phyloP scores from a whole-genome alignment of 1,284 basidiomycete species.

The Boletellus deceptivus region DNA sequence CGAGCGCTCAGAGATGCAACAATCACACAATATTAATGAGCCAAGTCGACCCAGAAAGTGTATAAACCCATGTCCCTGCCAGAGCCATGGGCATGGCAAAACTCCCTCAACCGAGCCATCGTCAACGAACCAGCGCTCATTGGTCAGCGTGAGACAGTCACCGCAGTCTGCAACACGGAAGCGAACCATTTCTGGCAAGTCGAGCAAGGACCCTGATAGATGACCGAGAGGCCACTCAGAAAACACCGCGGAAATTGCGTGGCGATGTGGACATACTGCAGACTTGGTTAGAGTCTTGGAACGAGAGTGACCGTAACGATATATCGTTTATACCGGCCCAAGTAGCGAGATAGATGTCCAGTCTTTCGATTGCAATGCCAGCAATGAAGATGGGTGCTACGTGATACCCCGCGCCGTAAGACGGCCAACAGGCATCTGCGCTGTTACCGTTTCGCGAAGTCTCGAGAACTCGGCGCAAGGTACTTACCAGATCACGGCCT shows the following conservation, averaged over 20 bases:
- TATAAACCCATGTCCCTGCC: constrained; percentile 79
- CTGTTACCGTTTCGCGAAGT: constrained; percentile 48
- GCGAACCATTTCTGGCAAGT: constrained; percentile 80
- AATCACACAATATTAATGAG: not conserved
- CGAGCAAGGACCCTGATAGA: constrained; percentile 75
- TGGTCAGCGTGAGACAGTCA: constrained; percentile 35
- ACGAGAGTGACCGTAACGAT: constrained; percentile 60
- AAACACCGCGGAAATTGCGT: constrained; percentile 73
- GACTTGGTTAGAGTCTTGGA: constrained; percentile 66
- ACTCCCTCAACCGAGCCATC: constrained; percentile 67
- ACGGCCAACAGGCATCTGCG: constrained; percentile 71
- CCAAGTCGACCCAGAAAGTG: constrained; percentile 64
- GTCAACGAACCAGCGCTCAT: constrained; percentile 48
- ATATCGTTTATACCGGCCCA: constrained; percentile 73
- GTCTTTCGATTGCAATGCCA: constrained; percentile 64
- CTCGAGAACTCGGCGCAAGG: constrained; percentile 62
- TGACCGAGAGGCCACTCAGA: constrained; percentile 70
- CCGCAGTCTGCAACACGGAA: constrained; percentile 75
- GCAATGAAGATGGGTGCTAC: constrained; percentile 71
- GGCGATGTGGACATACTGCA: constrained; percentile 69
- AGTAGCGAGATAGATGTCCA: constrained; percentile 76
- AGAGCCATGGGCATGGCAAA: constrained; percentile 80
- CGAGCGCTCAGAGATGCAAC: too few species aligned
- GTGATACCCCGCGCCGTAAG: constrained; percentile 70
- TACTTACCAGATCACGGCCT: constrained; percentile 66